Conservation (phyloP, 176 grass and related monocot species). For the Oryza coarctata region DNA sequence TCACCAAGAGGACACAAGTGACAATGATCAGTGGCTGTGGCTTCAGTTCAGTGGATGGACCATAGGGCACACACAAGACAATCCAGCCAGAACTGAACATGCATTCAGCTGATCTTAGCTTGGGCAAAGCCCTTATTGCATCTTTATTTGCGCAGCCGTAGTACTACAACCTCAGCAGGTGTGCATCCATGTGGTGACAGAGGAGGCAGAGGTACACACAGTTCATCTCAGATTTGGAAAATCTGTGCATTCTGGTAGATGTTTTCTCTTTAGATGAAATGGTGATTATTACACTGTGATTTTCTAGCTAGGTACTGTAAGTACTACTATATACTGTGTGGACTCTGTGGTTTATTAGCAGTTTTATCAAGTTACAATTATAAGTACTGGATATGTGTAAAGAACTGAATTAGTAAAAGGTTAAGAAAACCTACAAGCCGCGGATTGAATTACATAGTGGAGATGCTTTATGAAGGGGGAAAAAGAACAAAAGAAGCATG, state of each 20-base stretch:
- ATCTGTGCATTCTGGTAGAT: slow-evolving; percentile 1
- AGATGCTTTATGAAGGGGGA: background rate
- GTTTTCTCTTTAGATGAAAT: background rate
- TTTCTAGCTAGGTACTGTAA: slow-evolving; percentile 26
- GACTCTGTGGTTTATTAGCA: slow-evolving; percentile 9
- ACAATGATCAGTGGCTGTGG: background rate
- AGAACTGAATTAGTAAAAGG: background rate
- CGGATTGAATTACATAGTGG: slow-evolving; percentile 33
- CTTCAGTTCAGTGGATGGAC: slow-evolving; percentile 16
- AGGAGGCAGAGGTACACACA: background rate
- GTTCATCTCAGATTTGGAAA: slow-evolving; percentile 6
- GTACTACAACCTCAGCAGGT: background rate
- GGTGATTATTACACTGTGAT: background rate
- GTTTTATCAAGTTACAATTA: slow-evolving; percentile 39
- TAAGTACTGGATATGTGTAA: background rate
- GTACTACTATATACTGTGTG: slow-evolving; percentile 16
- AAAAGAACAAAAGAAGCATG: slow-evolving; percentile 1
- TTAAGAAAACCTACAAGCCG: slow-evolving; percentile 15
- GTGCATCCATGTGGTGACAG: background rate
- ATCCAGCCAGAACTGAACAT: background rate
- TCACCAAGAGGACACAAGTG: background rate
- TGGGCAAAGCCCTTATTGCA: background rate
- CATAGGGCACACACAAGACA: background rate
- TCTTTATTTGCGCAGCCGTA: background rate
- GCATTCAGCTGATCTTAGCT: background rate